A percentile compares a stretch with the other conserved stretches of the same genome.
phyloP scores from a whole-genome alignment of 495 filamentous ascomycete genomes.

The Hypoxylon perforatum region DNA sequence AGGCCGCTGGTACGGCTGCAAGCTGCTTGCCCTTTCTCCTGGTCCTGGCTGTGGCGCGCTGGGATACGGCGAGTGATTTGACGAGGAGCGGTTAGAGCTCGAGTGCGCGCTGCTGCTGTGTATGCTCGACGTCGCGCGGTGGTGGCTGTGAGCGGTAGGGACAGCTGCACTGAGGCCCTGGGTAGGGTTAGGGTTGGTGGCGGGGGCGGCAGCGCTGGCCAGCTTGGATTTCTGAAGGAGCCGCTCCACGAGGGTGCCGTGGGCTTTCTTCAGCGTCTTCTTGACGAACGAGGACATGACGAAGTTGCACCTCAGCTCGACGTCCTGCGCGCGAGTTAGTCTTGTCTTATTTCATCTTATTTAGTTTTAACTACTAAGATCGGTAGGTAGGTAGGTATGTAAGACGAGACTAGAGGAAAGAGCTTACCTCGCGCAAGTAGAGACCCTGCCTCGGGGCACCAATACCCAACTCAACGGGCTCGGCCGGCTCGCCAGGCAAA shows the following conservation, averaged over 20 bases:
- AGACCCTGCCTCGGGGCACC: conserved; percentile 71
- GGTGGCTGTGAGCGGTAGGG: not conserved
- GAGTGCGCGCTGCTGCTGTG: conserved; percentile 23
- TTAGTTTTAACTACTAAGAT: too few relatives aligned
- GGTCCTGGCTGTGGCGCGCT: too few relatives aligned
- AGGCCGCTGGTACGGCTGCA: conserved; percentile 10
- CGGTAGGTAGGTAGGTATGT: too few relatives aligned
- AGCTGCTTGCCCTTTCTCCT: too few relatives aligned
- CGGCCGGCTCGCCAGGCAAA: conserved; percentile 69
- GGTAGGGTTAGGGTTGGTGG: not conserved
- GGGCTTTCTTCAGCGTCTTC: conserved; percentile 77
- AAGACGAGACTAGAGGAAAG: not conserved
- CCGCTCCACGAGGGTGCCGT: conserved; percentile 71
- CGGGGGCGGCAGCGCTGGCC: conserved; percentile 16
- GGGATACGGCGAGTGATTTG: conserved; percentile 3
- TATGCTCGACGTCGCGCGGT: conserved; percentile 17
- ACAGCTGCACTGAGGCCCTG: not conserved
- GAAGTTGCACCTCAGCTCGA: conserved; percentile 80
- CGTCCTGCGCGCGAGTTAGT: conserved; percentile 55
- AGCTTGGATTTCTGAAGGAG: conserved; percentile 68
- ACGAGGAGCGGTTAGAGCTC: conserved; percentile 11
- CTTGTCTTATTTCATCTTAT: not conserved
- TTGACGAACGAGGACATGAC: conserved; percentile 78
- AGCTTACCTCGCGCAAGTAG: conserved; percentile 70
- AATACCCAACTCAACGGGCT: conserved; percentile 69